Base-by-base conservation (phyloP, 2,329 filamentous ascomycete genomes). In the Neopestalotiopsis rosae region DNA sequence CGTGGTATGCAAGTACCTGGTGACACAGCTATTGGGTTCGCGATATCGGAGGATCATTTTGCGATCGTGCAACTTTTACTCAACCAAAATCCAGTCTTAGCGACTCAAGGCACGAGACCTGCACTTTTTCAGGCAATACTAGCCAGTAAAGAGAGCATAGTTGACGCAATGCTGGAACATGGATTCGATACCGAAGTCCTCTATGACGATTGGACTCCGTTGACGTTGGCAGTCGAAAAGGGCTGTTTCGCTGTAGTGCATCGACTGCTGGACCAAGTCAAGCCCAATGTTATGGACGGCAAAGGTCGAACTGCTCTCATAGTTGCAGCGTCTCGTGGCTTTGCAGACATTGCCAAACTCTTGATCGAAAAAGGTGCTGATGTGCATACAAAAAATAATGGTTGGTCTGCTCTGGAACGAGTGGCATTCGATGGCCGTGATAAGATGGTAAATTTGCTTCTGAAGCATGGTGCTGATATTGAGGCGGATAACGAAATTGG, bases 401-500 rank as follows among this genome's bases (percentile, higher is more conserved):
- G 14, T 5, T 14, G 6, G 4, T 5, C 45, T 17, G 14, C 6
- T 10, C 1, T 52, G 5, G 9, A 9, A 7, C 5, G 7, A 2
- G 45, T 6, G 2, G 45, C 14, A 2, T n/a, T 7, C 1, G 0
- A 52, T 20, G 45, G 45, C 17, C 14, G 9, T 17, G 4, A 1
- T 6, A 17, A 20, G n/a, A 17, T 52, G 1, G 45, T 7, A 52
- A 17, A 9, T 0, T 6, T 52, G n/a, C 45, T 52, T 52, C 17
- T 52, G 45, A 17, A 1, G 45, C 5, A 52, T 3, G 17, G 17
- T 6, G 45, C 45, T 7, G 2, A 52, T 1, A 17, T 52, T 4
- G 45, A 52, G 17, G 45, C 3, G 1, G 1, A 7, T n/a, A 1
- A n/a, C n/a, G 0, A 0, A 0, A 0, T n/a, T n/a, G 13, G 45